A percentile compares a stretch with the other conserved stretches of the same genome.
Conservation (phyloP, 805 yeast genomes). For the Metschnikowia reukaufii region DNA sequence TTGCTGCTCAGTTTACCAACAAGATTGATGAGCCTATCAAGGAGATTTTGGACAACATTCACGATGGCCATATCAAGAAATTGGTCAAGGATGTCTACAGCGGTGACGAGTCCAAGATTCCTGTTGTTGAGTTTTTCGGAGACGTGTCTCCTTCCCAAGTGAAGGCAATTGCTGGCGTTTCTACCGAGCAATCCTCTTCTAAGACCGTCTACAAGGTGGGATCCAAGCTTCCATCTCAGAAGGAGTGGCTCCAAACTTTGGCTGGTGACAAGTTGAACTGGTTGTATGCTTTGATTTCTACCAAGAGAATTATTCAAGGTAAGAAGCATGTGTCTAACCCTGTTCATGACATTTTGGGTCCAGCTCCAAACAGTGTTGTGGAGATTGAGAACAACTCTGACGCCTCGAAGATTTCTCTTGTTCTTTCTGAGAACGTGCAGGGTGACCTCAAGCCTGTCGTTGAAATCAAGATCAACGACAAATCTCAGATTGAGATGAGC, state of each 20-base stretch:
- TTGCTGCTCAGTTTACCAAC: conserved; percentile 90
- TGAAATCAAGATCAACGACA: conserved; percentile 52
- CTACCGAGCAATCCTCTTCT: conserved; percentile 27
- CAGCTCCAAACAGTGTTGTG: conserved; percentile 58
- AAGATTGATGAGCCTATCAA: conserved; percentile 90
- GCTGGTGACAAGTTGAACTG: conserved; percentile 81
- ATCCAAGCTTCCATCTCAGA: conserved; percentile 29
- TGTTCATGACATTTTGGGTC: conserved; percentile 74
- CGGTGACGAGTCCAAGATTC: conserved; percentile 71
- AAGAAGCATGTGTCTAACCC: conserved; percentile 78
- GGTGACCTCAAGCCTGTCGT: conserved; percentile 70
- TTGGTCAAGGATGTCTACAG: conserved; percentile 68
- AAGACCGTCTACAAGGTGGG: conserved; percentile 42
- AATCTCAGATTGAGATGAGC: conserved; percentile 60
- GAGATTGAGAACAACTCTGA: conserved; percentile 54
- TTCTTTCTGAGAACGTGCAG: conserved; percentile 68
- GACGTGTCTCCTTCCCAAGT: conserved; percentile 50
- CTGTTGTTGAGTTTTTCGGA: conserved; percentile 87
- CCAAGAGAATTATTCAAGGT: conserved; percentile 83
- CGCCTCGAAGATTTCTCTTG: conserved; percentile 57
- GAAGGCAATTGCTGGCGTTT: conserved; percentile 35
- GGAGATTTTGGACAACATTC: conserved; percentile 83
- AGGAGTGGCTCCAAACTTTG: conserved; percentile 72
- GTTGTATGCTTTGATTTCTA: conserved; percentile 87
- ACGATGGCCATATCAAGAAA: conserved; percentile 80